Base-by-base conservation (phyloP, 345 rosid species). In the Brassica rapa region DNA sequence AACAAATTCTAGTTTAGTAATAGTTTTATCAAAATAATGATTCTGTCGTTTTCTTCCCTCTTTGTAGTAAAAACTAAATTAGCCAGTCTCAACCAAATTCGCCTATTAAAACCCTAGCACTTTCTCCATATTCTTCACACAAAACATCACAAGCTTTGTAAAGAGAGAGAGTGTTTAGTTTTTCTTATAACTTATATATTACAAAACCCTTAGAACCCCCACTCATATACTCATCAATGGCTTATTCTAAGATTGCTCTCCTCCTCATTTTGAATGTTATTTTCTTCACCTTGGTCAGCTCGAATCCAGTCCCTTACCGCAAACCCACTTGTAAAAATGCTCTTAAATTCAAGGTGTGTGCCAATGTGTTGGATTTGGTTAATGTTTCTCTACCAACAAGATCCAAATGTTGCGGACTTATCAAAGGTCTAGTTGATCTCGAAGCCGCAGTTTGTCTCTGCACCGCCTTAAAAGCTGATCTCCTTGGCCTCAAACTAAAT, bases 271-370 rank as follows among this genome's bases (percentile, higher is more conserved):
- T 70, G 30, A 77, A 62, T 53, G 65, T 70, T n/a, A 51, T 77
- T 15, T 77, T 70, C 75, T 70, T 77, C 75, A 51, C 75, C 51
- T 62, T 77, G 8, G 80, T 51, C 8, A 77, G 80, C 75, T 77
- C 75, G 2, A n/a, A 21, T 15, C 24, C 30, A 0, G 75, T 77
- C 32, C 69, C 21, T 11, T 43, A 2, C 10, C 53, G 15, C 10
- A 70, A 53, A 35, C 46, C 9, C 11, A 70, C 59, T 33, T 77
- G 80, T 63, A 43, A 43, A 43, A 27, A 63, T 30, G 56, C 75
- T 70, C 32, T 77, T 10, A 77, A 63, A 35, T 64, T 70, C 10
- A 63, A 51, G 56, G 80, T 63, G 6, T 77, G 80, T 37, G 75
- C 75, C 5, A 77, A 70, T 63, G 59, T 77, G 23, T 70, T 77